Evolutionary conservation across 2,329 filamentous ascomycete genomes (phyloP), one percentile per base, ranked within the genome.

Genomic region (Zalaria sp.): DNA sequence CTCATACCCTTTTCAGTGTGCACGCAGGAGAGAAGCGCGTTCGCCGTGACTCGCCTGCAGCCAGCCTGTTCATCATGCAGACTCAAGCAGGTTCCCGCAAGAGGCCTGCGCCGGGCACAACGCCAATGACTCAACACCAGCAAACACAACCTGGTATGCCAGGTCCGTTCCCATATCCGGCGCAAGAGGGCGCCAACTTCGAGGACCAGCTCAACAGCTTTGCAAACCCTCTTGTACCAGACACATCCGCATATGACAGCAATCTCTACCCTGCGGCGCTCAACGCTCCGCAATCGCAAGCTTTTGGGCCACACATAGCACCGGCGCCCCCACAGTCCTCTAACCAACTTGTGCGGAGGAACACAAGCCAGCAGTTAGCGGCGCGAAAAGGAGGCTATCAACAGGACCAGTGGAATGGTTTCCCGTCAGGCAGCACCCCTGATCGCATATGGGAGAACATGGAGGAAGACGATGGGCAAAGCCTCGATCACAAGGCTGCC

Each of bases 401-500:
- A 39, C 53, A 53, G 37, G 57, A 60, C 34, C 51, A 61, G 40
- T 69, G 65, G 66, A 62, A 64, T 45, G 56, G 58, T 35, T 57
- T 53, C 27, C 47, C 56, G 51, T 36, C 53, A 48, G 26, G 41
- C 49, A 54, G 52, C 41, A 46, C 40, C 11, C 40, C 43, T 27
- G 45, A 48, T 39, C 43, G 57, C 53, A 47, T 63, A 62, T 45
- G 63, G 64, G 48, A 60, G 55, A 46, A 52, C 58, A 45, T 47
- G 34, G 75, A 79, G 57, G 68, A 77, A 53, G 80, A 93, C 49
- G 85, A 79, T 49, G 72, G 93, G 45, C 82, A 88, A 47, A 71
- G 83, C 42, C 65, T 95, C 46, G 86, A 93, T 56, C 77, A 82
- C 57, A 79, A 79, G 62, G 88, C 87, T 25, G 72, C 81, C 49